Conservation (phyloP, 306 rosid species). For the Trifolium repens region DNA sequence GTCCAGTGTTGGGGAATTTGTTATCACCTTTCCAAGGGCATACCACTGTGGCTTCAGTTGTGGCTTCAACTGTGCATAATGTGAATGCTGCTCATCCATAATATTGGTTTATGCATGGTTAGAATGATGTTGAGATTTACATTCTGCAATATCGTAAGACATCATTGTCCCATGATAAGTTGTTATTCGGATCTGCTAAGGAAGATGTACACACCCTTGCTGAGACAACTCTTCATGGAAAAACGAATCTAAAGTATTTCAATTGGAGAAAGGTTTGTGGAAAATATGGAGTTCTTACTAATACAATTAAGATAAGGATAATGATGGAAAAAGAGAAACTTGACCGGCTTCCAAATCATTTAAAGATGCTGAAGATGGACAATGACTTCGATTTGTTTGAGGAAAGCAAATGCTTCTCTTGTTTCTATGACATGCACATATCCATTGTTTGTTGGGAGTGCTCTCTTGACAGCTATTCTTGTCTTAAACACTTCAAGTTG, state of each 20-base stretch:
- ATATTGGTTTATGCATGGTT: conserved; percentile 92
- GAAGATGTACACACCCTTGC: conserved; percentile 66
- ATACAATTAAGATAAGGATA: conserved; percentile 75
- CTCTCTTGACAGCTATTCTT: conserved; percentile 62
- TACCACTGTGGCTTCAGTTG: conserved; percentile 89
- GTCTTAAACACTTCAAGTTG: conserved; percentile 67
- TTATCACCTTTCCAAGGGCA: conserved; percentile 94
- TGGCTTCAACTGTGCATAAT: conserved; percentile 95
- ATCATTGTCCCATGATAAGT: conserved; percentile 87
- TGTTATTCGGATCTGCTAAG: conserved; percentile 72
- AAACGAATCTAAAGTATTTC: conserved; percentile 46
- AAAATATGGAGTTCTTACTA: conserved; percentile 74
- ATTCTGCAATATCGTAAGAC: conserved; percentile 81
- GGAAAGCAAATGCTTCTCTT: conserved; percentile 81
- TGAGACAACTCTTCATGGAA: conserved; percentile 56
- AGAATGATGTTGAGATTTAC: conserved; percentile 83
- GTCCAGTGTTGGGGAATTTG: conserved; percentile 82
- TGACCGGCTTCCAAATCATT: conserved; percentile 54
- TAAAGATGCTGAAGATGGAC: conserved; percentile 74
- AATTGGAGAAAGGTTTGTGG: conserved; percentile 74
- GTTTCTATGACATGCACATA: conserved; percentile 82
- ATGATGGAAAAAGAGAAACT: conserved; percentile 74
- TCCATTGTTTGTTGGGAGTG: conserved; percentile 77
- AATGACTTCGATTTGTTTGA: conserved; percentile 56
- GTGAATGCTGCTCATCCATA: conserved; percentile 89